phyloP scores from a whole-genome alignment of 73 alveolate genomes.

The Breviolum minutum region DNA sequence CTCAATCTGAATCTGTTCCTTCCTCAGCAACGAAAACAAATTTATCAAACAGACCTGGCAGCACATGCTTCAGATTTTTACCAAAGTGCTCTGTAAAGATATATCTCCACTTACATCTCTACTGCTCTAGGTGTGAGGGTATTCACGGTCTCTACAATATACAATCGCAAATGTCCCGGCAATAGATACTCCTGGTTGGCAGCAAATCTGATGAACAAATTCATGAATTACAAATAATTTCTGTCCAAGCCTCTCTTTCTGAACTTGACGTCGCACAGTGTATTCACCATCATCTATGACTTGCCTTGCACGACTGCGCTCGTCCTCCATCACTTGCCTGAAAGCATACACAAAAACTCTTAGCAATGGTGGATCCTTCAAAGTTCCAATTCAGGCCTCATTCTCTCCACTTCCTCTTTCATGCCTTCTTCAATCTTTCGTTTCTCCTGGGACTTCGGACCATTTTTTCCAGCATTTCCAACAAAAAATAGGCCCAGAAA shows the following conservation, averaged over 20 bases:
- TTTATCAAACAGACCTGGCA: too few relatives aligned
- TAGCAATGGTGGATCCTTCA: neutral
- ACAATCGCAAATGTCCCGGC: too few relatives aligned
- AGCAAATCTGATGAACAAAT: neutral
- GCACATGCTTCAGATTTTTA: too few relatives aligned
- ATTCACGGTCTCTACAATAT: too few relatives aligned
- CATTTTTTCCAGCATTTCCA: neutral
- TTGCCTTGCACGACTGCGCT: slow-evolving; percentile 81
- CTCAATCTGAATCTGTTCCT: slow-evolving; percentile 29
- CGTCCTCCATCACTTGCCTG: slow-evolving; percentile 78
- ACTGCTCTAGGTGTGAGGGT: too few relatives aligned
- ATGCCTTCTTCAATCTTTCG: slow-evolving; percentile 53
- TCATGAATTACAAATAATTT: neutral
- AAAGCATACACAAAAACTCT: neutral
- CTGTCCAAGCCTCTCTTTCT: slow-evolving; percentile 38
- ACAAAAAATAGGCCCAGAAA: neutral
- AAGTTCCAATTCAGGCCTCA: neutral
- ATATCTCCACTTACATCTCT: too few relatives aligned
- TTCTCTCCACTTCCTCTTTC: slow-evolving; percentile 60
- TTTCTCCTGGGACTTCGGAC: slow-evolving; percentile 22
- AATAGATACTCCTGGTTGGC: too few relatives aligned
- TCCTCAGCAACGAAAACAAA: neutral
- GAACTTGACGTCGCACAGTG: slow-evolving; percentile 51
- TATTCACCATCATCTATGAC: slow-evolving; percentile 42
- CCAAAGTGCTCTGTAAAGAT: too few relatives aligned